These are phyloP conservation scores for Chenopodium album DNA, from an alignment of 148 eudicot species.

Conservation along the genomic window DNA sequence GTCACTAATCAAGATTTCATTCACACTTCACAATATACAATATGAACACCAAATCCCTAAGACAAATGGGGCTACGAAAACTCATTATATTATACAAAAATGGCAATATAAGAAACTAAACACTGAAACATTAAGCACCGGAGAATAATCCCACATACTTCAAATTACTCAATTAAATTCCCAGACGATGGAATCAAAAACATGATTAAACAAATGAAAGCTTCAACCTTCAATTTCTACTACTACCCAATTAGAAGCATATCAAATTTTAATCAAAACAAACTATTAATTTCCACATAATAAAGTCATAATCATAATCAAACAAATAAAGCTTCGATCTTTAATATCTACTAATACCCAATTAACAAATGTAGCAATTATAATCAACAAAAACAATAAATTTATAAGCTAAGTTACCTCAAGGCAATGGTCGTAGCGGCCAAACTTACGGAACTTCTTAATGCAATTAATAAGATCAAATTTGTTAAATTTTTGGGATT, in stretches of 20 bases:
- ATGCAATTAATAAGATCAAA: slow-evolving; percentile 19
- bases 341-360: neutral
- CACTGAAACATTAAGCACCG: neutral
- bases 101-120: neutral
- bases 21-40: neutral
- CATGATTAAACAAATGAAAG: neutral
- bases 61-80: too few relatives aligned
- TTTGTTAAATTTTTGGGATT: neutral
- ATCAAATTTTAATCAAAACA: too few relatives aligned
- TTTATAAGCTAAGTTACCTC: slow-evolving; percentile 38
- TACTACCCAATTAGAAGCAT: neutral
- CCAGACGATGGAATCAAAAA: neutral
- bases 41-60: neutral
- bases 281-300: neutral
- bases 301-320: neutral
- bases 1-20: neutral
- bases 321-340: neutral
- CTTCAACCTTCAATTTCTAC: neutral
- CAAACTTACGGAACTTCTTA: slow-evolving; percentile 44
- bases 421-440: slow-evolving; percentile 40
- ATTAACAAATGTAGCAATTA: neutral
- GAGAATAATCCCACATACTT: neutral
- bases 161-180: neutral
- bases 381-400: neutral
- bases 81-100: too few relatives aligned